These are phyloP conservation scores for Magnolia officinalis DNA, from an alignment of 164 flowering plant species.

Conservation along the genomic window DNA sequence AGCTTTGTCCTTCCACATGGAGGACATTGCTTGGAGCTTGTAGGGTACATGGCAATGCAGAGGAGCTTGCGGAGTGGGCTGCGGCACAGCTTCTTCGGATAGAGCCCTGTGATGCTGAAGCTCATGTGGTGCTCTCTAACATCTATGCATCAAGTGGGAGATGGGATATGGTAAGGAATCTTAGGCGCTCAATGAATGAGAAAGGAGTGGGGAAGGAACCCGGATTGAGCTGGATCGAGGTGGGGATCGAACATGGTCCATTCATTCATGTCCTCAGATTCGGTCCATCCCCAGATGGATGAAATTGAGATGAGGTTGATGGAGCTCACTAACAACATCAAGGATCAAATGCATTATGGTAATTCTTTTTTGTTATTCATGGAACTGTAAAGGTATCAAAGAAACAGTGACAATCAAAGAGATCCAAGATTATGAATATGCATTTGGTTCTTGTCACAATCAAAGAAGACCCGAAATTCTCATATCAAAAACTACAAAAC, in stretches of 20 bases:
- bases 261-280: constrained; percentile 13
- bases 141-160: constrained; percentile 18
- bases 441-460: too few species aligned
- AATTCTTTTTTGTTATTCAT: not conserved
- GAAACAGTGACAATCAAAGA: too few species aligned
- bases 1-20: constrained; percentile 21
- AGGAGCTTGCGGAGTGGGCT: constrained; percentile 17
- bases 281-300: constrained; percentile 11
- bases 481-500: too few species aligned
- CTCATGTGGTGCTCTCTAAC: constrained; percentile 21
- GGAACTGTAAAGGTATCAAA: not conserved
- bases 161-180: constrained; percentile 17
- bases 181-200: constrained; percentile 13
- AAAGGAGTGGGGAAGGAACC: constrained; percentile 18
- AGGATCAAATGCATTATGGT: not conserved
- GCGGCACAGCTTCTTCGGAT: constrained; percentile 18
- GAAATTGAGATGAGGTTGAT: constrained; percentile 9
- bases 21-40: constrained; percentile 31
- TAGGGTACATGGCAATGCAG: constrained; percentile 11
- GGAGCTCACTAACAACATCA: constrained; percentile 15
- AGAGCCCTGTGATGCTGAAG: constrained; percentile 22
- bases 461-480: too few species aligned
- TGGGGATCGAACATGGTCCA: constrained; percentile 9
- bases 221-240: constrained; percentile 22
- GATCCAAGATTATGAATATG: too few species aligned